Base-by-base conservation (phyloP, 352 stramenopile genomes). In the Globisporangium polare region DNA sequence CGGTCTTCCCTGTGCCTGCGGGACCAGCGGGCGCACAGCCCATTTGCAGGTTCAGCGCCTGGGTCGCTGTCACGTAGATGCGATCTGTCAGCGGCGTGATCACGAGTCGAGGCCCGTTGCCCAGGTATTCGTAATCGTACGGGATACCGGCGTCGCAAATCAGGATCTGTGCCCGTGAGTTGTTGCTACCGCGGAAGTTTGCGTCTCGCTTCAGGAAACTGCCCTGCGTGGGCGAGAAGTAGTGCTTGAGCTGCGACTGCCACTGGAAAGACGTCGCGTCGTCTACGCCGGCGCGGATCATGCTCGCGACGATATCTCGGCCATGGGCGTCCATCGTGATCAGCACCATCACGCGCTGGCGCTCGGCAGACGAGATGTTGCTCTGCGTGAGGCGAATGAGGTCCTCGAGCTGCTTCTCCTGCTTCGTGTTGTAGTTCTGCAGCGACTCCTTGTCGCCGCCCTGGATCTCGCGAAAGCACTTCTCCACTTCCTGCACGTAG, bases 91-190 rank as follows among this genome's bases (percentile, higher is more conserved):
- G 69, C 12, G 95, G 93, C 20, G 95, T 99, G 64, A 98, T 98
- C 52, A 98, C 95, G 17, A 99, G 78, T 2, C 95, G 82, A 18
- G 92, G 87, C 0, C 95, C 92, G 65, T 98, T 98, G 29, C 95
- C 95, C 0, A 99, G 75, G 71, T 99, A 99, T 64, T 99, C 95
- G 75, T 98, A 98, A 67, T 98, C 93, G 67, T 99, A 99, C 12
- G 93, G 90, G 63, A 99, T 90, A 27, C 89, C 88, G 24, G 95
- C 95, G 63, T 97, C 92, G 58, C 85, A 95, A 58, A 98, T 98
- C 7, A 96, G 65, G 56, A 97, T 96, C 54, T 94, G 77, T 22
- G 88, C 88, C 20, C 88, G 74, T 15, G 76, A 75, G 43, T 92
- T 88, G 60, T 95, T 90, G 8, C 72, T 63, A 7, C 85, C 88